Conservation (phyloP, 164 flowering plant genomes). For the grape (Vitis vinifera) region DNA sequence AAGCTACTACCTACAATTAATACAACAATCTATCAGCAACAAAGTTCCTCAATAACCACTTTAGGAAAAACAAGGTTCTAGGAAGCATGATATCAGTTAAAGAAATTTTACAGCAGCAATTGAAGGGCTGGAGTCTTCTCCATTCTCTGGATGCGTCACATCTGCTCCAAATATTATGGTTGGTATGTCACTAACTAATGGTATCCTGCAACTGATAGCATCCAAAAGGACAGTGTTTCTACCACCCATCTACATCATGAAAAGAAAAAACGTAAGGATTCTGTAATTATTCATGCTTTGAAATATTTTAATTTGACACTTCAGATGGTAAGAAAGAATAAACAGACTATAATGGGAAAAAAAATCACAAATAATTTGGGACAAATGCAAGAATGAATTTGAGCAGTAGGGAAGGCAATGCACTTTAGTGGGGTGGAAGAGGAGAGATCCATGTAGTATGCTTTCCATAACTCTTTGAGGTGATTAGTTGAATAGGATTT, state of each 20-base stretch:
- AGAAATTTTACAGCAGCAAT: slow-evolving; percentile 66
- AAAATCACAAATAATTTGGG: no score
- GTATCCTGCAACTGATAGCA: slow-evolving; percentile 78
- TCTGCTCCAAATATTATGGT: slow-evolving; percentile 90
- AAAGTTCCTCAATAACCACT: neutral
- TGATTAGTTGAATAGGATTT: no score
- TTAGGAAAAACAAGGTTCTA: neutral
- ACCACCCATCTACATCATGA: slow-evolving; percentile 67
- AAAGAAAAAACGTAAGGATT: neutral
- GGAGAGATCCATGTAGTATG: no score
- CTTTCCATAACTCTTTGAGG: no score
- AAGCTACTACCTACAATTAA: slow-evolving; percentile 65
- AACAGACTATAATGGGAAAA: no score
- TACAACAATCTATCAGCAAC: slow-evolving; percentile 19
- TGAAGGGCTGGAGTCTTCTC: slow-evolving; percentile 85
- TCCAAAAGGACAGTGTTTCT: slow-evolving; percentile 84
- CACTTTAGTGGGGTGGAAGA: no score
- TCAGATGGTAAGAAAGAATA: no score
- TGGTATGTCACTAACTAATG: slow-evolving; percentile 81
- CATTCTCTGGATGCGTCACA: slow-evolving; percentile 86
- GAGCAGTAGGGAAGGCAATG: no score
- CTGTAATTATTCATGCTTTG: neutral
- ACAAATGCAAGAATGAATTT: no score
- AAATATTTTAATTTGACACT: no score
- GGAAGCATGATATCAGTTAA: neutral